A percentile compares a stretch with the other conserved stretches of the same genome.
Evolutionary conservation across 306 rosid genomes (phyloP).

Genomic region (Sechiopsis laciniata): DNA sequence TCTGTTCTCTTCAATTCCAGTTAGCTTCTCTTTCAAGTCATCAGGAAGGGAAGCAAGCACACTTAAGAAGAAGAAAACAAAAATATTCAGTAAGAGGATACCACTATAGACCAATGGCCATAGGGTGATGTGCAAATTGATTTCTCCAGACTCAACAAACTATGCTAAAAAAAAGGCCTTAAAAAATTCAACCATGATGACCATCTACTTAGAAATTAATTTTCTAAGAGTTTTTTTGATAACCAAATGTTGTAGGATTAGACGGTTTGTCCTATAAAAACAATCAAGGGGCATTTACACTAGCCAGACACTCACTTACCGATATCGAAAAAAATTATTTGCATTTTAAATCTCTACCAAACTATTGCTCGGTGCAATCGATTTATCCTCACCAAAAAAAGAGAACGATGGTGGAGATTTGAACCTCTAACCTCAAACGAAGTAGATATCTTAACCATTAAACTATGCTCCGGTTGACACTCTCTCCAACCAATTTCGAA

Average conservation of each 20-base stretch:
- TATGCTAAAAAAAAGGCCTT: too few species aligned
- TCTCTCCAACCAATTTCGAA: background rate
- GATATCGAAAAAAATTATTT: too few species aligned
- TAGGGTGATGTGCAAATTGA: background rate
- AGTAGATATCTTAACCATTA: too few species aligned
- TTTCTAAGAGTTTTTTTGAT: too few species aligned
- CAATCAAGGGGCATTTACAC: too few species aligned
- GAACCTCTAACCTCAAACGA: background rate
- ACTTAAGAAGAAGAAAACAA: conserved; percentile 37
- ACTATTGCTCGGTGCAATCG: background rate
- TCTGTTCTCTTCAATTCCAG: conserved; percentile 44
- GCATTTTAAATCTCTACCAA: background rate
- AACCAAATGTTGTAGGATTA: too few species aligned
- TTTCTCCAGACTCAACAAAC: background rate
- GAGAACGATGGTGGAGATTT: background rate
- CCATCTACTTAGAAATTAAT: too few species aligned
- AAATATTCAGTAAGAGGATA: background rate
- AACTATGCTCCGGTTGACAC: background rate
- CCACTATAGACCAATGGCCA: background rate
- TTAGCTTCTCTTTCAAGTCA: conserved; percentile 49
- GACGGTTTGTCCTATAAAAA: too few species aligned
- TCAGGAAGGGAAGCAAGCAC: conserved; percentile 65
- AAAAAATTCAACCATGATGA: background rate
- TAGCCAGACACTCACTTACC: too few species aligned
- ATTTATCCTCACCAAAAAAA: background rate